Conservation (phyloP, 768 basidiomycete genomes). For the Chalciporus chontae region DNA sequence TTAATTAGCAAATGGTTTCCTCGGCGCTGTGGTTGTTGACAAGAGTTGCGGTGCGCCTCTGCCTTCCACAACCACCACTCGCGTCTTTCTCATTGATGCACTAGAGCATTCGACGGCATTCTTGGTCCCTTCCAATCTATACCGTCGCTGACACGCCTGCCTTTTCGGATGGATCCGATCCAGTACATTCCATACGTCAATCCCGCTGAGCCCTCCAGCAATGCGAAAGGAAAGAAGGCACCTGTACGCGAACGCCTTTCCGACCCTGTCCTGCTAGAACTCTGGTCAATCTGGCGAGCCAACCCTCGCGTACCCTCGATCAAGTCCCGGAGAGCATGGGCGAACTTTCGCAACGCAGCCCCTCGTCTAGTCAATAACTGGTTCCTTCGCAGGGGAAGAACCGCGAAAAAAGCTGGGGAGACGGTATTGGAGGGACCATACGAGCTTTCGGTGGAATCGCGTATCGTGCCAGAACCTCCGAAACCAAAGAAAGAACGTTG, state of each 20-base stretch:
- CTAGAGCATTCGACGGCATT: neutral
- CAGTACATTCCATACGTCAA: neutral
- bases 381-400: slow-evolving; percentile 24
- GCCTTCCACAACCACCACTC: neutral
- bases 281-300: slow-evolving; percentile 28
- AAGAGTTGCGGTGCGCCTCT: neutral
- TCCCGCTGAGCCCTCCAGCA: neutral
- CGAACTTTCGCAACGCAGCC: slow-evolving; percentile 17
- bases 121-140: neutral
- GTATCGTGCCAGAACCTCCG: neutral
- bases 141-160: neutral
- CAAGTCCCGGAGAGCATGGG: slow-evolving; percentile 27
- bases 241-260: neutral
- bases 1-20: neutral
- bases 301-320: slow-evolving; percentile 29
- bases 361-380: slow-evolving; percentile 21
- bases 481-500: slow-evolving; percentile 7
- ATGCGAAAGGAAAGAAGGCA: slow-evolving; percentile 3
- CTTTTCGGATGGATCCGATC: neutral
- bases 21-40: neutral
- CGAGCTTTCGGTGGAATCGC: slow-evolving; percentile 15
- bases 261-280: slow-evolving; percentile 17
- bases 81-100: neutral
- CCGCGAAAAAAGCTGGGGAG: slow-evolving; percentile 23
- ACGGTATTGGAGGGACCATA: slow-evolving; percentile 18